Conservation (phyloP, 2,329 filamentous ascomycete genomes). For the Monilinia fructicola region DNA sequence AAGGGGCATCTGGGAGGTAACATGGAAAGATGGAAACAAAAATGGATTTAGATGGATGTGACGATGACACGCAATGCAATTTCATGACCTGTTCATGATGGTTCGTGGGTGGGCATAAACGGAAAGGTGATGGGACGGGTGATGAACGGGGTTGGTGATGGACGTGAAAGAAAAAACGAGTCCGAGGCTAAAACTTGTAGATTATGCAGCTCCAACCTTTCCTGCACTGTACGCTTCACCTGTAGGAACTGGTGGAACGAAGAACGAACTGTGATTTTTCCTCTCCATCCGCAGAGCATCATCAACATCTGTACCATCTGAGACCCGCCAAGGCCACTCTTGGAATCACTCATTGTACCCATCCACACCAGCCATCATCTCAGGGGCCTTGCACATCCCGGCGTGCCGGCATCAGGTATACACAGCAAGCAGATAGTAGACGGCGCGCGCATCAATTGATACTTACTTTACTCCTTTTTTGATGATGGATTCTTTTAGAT, state of each 20-base stretch:
- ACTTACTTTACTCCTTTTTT: background rate
- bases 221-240: background rate
- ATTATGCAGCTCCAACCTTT: conserved; percentile 12
- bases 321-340: background rate
- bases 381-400: background rate
- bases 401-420: background rate
- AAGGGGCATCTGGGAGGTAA: conserved; percentile 18
- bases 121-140: conserved; percentile 3
- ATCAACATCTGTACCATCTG: background rate
- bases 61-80: conserved; percentile 16
- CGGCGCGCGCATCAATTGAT: background rate
- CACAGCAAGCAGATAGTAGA: background rate
- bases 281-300: background rate
- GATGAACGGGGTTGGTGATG: conserved; percentile 11
- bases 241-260: background rate
- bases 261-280: background rate
- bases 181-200: conserved; percentile 10
- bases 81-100: conserved; percentile 12
- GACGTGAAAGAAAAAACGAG: conserved; percentile 6
- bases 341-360: background rate
- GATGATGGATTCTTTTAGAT: background rate
- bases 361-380: background rate
- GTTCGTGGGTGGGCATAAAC: conserved; percentile 9
- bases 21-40: background rate
- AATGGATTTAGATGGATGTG: conserved; percentile 2